Conservation (phyloP, 2,329 filamentous ascomycete genomes). For the Emmonsiellopsis sp. region DNA sequence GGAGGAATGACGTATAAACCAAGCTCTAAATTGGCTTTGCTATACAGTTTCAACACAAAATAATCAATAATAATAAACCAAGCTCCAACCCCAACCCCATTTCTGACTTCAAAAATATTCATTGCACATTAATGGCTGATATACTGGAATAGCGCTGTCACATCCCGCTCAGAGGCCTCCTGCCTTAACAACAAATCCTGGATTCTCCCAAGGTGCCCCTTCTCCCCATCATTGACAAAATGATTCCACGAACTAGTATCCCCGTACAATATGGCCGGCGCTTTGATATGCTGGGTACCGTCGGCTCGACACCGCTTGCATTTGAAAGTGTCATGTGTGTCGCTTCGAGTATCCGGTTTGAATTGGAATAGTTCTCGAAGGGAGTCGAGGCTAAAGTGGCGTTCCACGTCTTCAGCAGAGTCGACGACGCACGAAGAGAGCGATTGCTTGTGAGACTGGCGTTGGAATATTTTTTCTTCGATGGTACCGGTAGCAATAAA, state of each 20-base stretch:
- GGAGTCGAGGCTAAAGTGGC: constrained; percentile 88
- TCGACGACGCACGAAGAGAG: constrained; percentile 94
- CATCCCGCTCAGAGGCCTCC: constrained; percentile 66
- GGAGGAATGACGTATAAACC: no score
- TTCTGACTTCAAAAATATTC: neutral
- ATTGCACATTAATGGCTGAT: constrained; percentile 64
- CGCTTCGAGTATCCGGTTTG: constrained; percentile 70
- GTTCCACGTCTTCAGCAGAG: constrained; percentile 90
- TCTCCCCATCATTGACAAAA: constrained; percentile 67
- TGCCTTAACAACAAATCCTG: constrained; percentile 87
- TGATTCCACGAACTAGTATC: constrained; percentile 99
- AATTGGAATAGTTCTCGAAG: constrained; percentile 93
- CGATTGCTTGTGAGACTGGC: constrained; percentile 96
- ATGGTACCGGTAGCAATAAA: constrained; percentile 98
- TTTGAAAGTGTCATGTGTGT: constrained; percentile 98
- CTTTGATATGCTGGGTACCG: constrained; percentile 79
- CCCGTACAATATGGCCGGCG: constrained; percentile 89
- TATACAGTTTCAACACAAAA: neutral
- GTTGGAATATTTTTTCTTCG: constrained; percentile 98
- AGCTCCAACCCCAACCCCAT: neutral
- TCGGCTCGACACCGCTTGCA: constrained; percentile 90
- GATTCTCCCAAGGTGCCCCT: constrained; percentile 63
- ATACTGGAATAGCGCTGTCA: constrained; percentile 96
- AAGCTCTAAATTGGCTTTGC: neutral
- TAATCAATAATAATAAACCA: neutral